A percentile compares a stretch with the other conserved stretches of the same genome.
phyloP scores from a whole-genome alignment of 2,329 filamentous ascomycete genomes.

The Aspergillus felis region DNA sequence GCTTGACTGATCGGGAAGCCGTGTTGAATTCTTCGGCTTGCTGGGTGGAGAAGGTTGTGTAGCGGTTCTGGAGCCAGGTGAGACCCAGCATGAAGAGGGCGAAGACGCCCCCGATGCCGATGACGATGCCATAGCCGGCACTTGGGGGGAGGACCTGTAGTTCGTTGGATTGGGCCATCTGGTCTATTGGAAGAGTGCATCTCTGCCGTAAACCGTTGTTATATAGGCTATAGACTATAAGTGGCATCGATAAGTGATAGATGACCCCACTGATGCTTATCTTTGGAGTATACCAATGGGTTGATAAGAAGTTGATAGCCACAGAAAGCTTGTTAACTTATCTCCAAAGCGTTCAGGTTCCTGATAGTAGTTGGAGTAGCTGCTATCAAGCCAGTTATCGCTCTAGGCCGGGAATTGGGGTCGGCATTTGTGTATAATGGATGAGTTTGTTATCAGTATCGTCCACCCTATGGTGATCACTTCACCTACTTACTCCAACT shows the following conservation, averaged over 20 bases:
- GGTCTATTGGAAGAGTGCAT: background rate
- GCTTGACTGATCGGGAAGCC: conserved; percentile 34
- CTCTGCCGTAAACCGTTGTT: background rate
- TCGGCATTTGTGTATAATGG: too few relatives aligned
- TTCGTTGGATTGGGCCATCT: background rate
- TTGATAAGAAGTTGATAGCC: too few relatives aligned
- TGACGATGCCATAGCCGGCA: conserved; percentile 49
- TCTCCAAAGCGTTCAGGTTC: too few relatives aligned
- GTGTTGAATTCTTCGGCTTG: conserved; percentile 49
- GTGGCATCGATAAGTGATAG: background rate
- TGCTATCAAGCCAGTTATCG: too few relatives aligned
- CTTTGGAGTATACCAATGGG: background rate
- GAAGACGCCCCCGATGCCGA: conserved; percentile 48
- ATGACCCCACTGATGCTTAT: background rate
- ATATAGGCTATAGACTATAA: background rate
- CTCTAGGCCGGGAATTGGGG: too few relatives aligned
- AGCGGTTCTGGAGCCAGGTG: conserved; percentile 42
- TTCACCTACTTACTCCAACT: too few relatives aligned
- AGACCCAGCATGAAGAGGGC: conserved; percentile 41
- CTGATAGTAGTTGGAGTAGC: too few relatives aligned
- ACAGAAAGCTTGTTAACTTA: too few relatives aligned
- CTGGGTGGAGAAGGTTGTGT: conserved; percentile 27
- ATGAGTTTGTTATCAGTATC: too few relatives aligned
- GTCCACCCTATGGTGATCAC: too few relatives aligned
- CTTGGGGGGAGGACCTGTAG: conserved; percentile 28